phyloP scores from a whole-genome alignment of 2,329 filamentous ascomycete species.

The Fusarium papillatum region DNA sequence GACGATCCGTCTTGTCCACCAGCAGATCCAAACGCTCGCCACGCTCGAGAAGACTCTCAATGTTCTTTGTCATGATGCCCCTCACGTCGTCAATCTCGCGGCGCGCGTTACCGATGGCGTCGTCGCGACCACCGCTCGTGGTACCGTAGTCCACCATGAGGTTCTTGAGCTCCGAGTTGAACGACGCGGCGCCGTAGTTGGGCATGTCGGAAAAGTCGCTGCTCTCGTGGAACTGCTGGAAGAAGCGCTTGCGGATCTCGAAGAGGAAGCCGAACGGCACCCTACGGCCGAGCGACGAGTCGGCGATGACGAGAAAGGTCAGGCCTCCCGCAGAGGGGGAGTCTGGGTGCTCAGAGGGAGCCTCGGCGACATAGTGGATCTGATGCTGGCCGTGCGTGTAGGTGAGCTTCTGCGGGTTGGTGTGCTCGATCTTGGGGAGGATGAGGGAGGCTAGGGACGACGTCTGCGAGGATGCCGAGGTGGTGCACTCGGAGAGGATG shows the following conservation, averaged over 20 bases:
- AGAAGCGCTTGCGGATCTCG: conserved; percentile 91
- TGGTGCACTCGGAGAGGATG: conserved; percentile 93
- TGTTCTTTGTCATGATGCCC: conserved; percentile 96
- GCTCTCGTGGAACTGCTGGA: conserved; percentile 73
- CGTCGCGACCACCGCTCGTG: conserved; percentile 79
- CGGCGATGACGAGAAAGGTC: conserved; percentile 92
- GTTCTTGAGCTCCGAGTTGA: conserved; percentile 83
- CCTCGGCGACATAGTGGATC: conserved; percentile 95
- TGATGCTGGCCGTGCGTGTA: conserved; percentile 93
- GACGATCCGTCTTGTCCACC: conserved; percentile 95
- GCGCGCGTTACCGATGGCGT: conserved; percentile 87
- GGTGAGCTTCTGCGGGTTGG: conserved; percentile 86
- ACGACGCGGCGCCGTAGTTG: conserved; percentile 90
- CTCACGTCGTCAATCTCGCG: conserved; percentile 93
- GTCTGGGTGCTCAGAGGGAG: conserved; percentile 74
- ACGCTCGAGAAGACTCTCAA: conserved; percentile 88
- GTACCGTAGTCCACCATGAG: conserved; percentile 90
- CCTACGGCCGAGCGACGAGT: conserved; percentile 84
- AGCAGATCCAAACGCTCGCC: conserved; percentile 94
- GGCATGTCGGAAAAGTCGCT: conserved; percentile 85
- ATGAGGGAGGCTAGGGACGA: conserved; percentile 93
- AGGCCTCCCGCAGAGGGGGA: conserved; percentile 80
- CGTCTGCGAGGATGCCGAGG: conserved; percentile 84
- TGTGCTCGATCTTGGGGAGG: conserved; percentile 93
- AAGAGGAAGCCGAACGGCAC: conserved; percentile 94